Base-by-base conservation (phyloP, 805 yeast species). In the Nakazawaea populi region DNA sequence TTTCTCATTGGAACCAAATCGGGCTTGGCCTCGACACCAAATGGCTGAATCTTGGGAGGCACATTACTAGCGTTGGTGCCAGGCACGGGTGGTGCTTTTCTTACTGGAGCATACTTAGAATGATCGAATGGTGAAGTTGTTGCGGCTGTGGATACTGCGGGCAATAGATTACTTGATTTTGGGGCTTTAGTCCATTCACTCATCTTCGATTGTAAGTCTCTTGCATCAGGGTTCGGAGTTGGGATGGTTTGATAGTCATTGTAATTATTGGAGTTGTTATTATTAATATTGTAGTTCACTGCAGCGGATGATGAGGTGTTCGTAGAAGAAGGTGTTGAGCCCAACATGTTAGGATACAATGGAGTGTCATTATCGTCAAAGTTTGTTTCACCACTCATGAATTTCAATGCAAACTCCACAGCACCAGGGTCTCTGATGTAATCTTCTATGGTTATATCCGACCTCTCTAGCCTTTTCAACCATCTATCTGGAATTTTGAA, bases 401-500 rank as follows among this genome's bases (percentile, higher is more conserved):
- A 79, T 56, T 79, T 81, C 57, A 80, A 70, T 2, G 79, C 85
- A 58, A 79, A 83, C 50, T 80, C 78, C 29, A 80, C 85, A 0
- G 85, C 86, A 18, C 77, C 79, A 0, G 86, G 86, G 55, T 81
- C 84, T 54, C 76, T 79, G 40, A 77, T 79, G 73, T 82, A 75
- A 62, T 81, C 86, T 55, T 79, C 85, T 54, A 75, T 75, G 6
- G 84, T 80, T 57, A 80, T 80, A 57, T 78, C 78, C 24, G 83
- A 78, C 55, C 79, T 80, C 54, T 79, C 80, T 42, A 80, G 70
- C 57, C 79, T 64, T 39, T 70, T 73, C 54, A 76, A 72, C 85
- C 84, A 79, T 42, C 79, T 75, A 28, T 79, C 81, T 1, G 84
- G 83, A 49, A 78, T 70, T 47, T 50, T 75, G 57, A 78, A 76